Evolutionary conservation across 768 basidiomycete species (phyloP).

Genomic region (Sistotremastrum suecicum): DNA sequence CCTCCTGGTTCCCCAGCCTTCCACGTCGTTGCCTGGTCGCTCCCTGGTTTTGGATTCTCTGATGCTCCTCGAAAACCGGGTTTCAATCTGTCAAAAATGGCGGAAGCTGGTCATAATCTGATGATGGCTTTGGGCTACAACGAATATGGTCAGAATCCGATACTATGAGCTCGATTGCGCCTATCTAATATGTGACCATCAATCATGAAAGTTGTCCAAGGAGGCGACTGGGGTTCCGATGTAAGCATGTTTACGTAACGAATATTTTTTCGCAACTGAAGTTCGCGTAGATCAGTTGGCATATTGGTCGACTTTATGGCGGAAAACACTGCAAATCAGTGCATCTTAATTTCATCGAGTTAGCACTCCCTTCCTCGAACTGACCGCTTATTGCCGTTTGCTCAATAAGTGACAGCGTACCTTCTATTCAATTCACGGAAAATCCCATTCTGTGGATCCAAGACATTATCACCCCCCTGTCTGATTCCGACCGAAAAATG

Average conservation of each 20-base stretch:
- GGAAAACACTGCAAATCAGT: conserved; percentile 1
- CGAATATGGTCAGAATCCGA: conserved; percentile 1
- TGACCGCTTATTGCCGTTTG: neutral
- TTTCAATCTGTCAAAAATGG: neutral
- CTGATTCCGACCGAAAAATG: neutral
- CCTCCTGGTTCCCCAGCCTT: neutral
- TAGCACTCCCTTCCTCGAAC: neutral
- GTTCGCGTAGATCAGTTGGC: neutral
- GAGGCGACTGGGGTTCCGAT: conserved; percentile 4
- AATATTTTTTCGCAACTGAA: too few relatives aligned
- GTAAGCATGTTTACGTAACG: neutral
- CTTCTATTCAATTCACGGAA: neutral
- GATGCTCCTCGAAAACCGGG: conserved; percentile 3
- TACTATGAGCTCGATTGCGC: neutral
- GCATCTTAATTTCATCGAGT: conserved; percentile 1
- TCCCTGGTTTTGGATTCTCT: conserved; percentile 4
- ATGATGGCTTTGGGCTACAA: conserved; percentile 3
- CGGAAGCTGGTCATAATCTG: conserved; percentile 3
- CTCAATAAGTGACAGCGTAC: too few relatives aligned
- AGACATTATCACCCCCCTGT: neutral
- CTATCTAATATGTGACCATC: neutral
- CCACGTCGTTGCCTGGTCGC: conserved; percentile 1
- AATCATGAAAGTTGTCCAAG: neutral
- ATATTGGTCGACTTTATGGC: neutral
- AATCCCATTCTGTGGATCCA: conserved; percentile 2